A percentile compares a stretch with the other conserved stretches of the same genome.
Evolutionary conservation across 2,329 filamentous ascomycete species (phyloP).

Genomic region (Hymenoscyphus salicellus): DNA sequence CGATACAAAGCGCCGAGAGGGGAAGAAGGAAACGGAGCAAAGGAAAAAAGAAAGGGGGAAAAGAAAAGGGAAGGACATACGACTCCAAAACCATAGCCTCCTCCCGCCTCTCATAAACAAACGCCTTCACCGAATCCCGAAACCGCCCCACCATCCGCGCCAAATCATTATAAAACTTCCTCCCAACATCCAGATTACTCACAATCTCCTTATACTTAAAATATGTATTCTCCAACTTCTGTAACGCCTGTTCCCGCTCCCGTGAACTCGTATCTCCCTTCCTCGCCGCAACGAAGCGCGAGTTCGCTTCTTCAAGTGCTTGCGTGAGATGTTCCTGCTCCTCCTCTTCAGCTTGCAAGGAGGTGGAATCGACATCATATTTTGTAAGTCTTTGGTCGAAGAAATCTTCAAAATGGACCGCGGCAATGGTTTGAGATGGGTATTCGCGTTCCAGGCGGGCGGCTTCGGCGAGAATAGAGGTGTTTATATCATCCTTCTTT

Average conservation of each 20-base stretch:
- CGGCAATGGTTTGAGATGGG: constrained; percentile 77
- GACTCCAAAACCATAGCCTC: constrained; percentile 78
- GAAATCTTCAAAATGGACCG: constrained; percentile 87
- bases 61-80: constrained; percentile 45
- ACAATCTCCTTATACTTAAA: constrained; percentile 96
- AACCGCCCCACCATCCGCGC: constrained; percentile 83
- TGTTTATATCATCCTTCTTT: constrained; percentile 83
- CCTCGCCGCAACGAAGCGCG: constrained; percentile 71
- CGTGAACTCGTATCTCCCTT: constrained; percentile 56
- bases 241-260: constrained; percentile 82
- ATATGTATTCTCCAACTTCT: constrained; percentile 86
- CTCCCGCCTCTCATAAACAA: constrained; percentile 74
- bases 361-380: constrained; percentile 75
- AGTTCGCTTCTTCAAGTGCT: constrained; percentile 72
- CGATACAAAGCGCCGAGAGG: no score
- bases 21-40: not conserved
- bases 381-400: constrained; percentile 78
- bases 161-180: constrained; percentile 97
- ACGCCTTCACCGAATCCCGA: constrained; percentile 73
- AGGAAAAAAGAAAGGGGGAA: not conserved
- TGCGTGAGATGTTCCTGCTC: constrained; percentile 73
- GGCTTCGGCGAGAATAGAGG: constrained; percentile 78
- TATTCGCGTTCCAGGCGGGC: constrained; percentile 81
- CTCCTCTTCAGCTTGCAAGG: constrained; percentile 65
- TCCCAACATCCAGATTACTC: constrained; percentile 81